Base-by-base conservation (phyloP, 495 filamentous ascomycete genomes). In the Neurospora sp. region DNA sequence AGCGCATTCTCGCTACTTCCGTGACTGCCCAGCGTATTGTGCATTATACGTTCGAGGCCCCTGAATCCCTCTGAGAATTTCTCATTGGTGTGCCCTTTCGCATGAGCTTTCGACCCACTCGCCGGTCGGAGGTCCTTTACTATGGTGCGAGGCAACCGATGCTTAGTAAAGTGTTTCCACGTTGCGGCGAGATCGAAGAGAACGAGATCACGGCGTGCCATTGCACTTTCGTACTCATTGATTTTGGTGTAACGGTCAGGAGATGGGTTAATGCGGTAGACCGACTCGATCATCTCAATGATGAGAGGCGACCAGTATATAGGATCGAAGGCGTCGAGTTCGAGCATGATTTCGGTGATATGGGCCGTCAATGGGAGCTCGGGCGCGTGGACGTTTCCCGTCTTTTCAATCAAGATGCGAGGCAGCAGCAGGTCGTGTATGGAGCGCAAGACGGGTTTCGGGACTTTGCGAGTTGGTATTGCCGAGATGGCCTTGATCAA, bases 131-230 rank as follows among this genome's bases (percentile, higher is more conserved):
- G 15, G 70, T 74, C 54, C 28, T 19, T 66, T 3, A 66, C 28
- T 34, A 66, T 28, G 31, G 24, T 31, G 24, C 54, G 28, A 66
- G 75, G 76, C 28, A 79, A 74, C 73, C 75, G 77, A 10, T 81
- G 81, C 17, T 78, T 43, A 39, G 75, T 77, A 54, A 85, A 79
- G 31, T 78, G 72, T 37, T 78, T 77, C 84, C 84, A 86, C 13
- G 83, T 80, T 11, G 80, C 81, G 9, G 83, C 69, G 5, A 86
- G 77, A 73, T 86, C 84, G 28, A 69, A 73, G 2, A 86, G 76
- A 66, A 85, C 77, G 39, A 31, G 77, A 45, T 84, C 76, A 19
- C 80, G 78, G 34, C 71, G 74, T 17, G 72, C 74, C 76, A 81
- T 79, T 36, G 74, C 69, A 13, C 66, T 78, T 39, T 79, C 78